phyloP scores from a whole-genome alignment of 192 early-diverging fungal species.

The Coemansia sp. region DNA sequence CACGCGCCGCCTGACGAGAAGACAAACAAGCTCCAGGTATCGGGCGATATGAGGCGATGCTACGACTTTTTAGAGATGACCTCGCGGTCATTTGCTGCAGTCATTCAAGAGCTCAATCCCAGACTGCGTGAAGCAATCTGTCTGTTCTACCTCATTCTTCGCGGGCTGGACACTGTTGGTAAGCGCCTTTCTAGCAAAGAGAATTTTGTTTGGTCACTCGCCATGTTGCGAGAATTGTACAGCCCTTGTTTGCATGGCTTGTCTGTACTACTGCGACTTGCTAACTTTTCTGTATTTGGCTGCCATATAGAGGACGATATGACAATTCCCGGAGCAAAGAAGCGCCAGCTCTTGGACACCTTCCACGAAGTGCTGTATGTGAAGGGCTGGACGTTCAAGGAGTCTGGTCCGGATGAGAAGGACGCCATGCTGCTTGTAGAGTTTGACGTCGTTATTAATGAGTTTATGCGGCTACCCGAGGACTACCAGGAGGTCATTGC shows the following conservation, averaged over 20 bases:
- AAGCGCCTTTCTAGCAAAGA: slow-evolving; percentile 16
- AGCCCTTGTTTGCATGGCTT: too few relatives aligned
- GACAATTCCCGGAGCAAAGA: slow-evolving; percentile 75
- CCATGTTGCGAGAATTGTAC: too few relatives aligned
- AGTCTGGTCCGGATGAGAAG: slow-evolving; percentile 90
- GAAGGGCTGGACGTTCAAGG: slow-evolving; percentile 74
- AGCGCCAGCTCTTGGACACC: slow-evolving; percentile 68
- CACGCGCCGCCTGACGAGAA: slow-evolving; percentile 56
- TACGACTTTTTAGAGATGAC: slow-evolving; percentile 92
- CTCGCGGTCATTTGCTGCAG: slow-evolving; percentile 93
- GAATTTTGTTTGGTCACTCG: too few relatives aligned
- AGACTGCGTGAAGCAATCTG: slow-evolving; percentile 82
- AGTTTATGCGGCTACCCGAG: slow-evolving; percentile 71
- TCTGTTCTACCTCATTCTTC: slow-evolving; percentile 92
- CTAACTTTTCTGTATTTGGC: neutral
- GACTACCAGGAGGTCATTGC: slow-evolving; percentile 84
- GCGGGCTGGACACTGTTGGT: slow-evolving; percentile 94
- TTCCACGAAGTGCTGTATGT: slow-evolving; percentile 82
- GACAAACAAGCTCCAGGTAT: slow-evolving; percentile 54
- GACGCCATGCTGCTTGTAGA: slow-evolving; percentile 86
- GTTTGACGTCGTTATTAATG: slow-evolving; percentile 85
- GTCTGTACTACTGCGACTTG: too few relatives aligned
- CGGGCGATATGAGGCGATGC: slow-evolving; percentile 63
- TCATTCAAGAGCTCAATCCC: slow-evolving; percentile 85
- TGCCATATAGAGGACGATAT: slow-evolving; percentile 83